Conservation (phyloP, 768 basidiomycete species). For the Saitozyma podzolica region DNA sequence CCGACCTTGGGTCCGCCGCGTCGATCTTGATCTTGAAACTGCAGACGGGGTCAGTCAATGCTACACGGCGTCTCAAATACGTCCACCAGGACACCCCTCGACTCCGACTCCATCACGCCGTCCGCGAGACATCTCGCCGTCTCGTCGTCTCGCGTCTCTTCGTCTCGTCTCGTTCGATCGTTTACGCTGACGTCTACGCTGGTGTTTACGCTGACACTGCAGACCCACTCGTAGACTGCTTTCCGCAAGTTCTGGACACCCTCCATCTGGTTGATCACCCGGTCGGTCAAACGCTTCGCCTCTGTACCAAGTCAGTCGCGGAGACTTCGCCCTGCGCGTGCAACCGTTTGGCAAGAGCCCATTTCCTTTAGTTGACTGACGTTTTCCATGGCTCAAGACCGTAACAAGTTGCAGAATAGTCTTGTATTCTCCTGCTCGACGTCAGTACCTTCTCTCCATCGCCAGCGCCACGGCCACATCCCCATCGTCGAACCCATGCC, state of each 20-base stretch:
- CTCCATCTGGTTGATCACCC: constrained; percentile 81
- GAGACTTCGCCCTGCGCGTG: background rate
- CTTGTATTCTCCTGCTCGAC: constrained; percentile 85
- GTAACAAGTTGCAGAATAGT: constrained; percentile 91
- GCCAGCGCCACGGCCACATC: background rate
- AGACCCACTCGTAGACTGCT: constrained; percentile 85
- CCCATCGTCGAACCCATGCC: too few species aligned
- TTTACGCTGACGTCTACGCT: background rate
- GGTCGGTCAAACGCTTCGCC: constrained; percentile 85
- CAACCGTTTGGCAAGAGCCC: background rate
- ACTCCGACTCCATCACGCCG: too few species aligned
- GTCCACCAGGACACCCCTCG: too few species aligned
- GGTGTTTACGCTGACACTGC: constrained; percentile 1
- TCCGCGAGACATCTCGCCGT: too few species aligned
- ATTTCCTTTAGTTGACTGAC: constrained; percentile 37
- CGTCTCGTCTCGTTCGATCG: too few species aligned
- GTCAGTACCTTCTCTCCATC: constrained; percentile 5
- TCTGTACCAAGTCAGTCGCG: constrained; percentile 17
- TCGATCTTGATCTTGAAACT: constrained; percentile 91
- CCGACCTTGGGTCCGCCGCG: constrained; percentile 72
- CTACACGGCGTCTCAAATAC: too few species aligned
- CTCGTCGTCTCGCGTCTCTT: background rate
- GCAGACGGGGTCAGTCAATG: background rate
- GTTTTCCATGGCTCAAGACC: constrained; percentile 85
- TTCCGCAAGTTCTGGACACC: constrained; percentile 96